phyloP scores from a whole-genome alignment of 768 basidiomycete genomes.

The Podaxis sp. region DNA sequence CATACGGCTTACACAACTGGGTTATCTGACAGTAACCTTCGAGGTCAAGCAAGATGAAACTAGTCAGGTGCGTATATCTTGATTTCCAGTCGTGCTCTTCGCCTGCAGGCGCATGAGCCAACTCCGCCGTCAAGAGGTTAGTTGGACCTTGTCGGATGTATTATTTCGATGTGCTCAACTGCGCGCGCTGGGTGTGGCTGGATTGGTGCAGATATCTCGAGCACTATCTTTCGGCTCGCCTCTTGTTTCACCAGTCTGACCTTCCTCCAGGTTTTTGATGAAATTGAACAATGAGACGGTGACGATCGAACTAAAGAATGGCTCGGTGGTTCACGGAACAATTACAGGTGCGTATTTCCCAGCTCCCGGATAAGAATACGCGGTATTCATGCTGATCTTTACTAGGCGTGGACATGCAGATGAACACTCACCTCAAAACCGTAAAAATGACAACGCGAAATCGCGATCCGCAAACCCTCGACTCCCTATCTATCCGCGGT shows the following conservation, averaged over 20 bases:
- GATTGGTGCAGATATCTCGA: conserved; percentile 6
- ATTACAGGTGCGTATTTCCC: conserved; percentile 73
- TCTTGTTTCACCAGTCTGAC: conserved; percentile 3
- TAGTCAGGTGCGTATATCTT: conserved; percentile 58
- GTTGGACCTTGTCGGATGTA: background rate
- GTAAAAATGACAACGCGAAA: conserved; percentile 95
- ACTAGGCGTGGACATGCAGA: conserved; percentile 96
- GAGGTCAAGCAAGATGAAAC: conserved; percentile 55
- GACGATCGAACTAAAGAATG: conserved; percentile 97
- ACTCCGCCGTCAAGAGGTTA: conserved; percentile 11
- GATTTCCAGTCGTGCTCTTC: conserved; percentile 1
- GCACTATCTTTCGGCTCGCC: conserved; percentile 9
- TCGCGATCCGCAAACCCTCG: conserved; percentile 81
- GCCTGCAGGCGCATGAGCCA: conserved; percentile 2
- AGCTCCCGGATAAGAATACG: background rate
- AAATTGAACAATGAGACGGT: conserved; percentile 99
- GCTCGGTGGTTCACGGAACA: conserved; percentile 90
- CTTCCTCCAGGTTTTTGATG: conserved; percentile 85
- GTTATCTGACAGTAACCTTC: background rate
- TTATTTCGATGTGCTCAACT: background rate
- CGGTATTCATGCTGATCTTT: background rate
- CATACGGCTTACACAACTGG: background rate
- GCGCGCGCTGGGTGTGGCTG: background rate
- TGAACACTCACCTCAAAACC: conserved; percentile 98
- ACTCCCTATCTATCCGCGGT: conserved; percentile 90